phyloP scores from a whole-genome alignment of 176 grass and related monocot species.

The Microstegium vimineum region DNA sequence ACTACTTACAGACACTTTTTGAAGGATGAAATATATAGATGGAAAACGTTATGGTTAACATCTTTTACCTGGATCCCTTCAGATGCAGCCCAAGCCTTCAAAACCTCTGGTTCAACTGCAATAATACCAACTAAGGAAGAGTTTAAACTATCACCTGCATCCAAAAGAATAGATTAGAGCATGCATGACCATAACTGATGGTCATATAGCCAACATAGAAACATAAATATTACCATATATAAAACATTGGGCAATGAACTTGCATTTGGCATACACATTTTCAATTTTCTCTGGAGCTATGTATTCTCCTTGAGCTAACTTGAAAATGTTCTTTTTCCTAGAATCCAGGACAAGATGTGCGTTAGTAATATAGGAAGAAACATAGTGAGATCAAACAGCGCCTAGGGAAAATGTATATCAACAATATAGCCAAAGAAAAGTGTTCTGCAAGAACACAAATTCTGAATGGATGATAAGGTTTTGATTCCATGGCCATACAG shows the following conservation, averaged over 20 bases:
- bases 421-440: not conserved
- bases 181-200: not conserved
- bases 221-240: constrained; percentile 71
- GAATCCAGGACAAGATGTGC: constrained; percentile 6
- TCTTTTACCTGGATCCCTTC: constrained; percentile 73
- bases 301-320: constrained; percentile 98
- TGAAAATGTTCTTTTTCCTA: constrained; percentile 99
- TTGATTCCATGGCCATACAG: not conserved
- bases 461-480: not conserved
- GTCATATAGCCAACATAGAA: not conserved
- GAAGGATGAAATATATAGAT: not conserved
- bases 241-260: constrained; percentile 91
- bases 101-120: constrained; percentile 66
- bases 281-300: constrained; percentile 96
- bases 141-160: constrained; percentile 89
- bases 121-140: constrained; percentile 73
- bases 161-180: constrained; percentile 21
- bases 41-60: not conserved
- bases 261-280: constrained; percentile 94
- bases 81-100: constrained; percentile 80
- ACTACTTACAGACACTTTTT: not conserved
- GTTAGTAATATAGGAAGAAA: constrained; percentile 15
- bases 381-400: not conserved
- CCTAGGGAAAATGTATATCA: not conserved
- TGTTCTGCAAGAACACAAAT: not conserved